Conservation (phyloP, 306 rosid genomes). For the Luffa aegyptiaca region DNA sequence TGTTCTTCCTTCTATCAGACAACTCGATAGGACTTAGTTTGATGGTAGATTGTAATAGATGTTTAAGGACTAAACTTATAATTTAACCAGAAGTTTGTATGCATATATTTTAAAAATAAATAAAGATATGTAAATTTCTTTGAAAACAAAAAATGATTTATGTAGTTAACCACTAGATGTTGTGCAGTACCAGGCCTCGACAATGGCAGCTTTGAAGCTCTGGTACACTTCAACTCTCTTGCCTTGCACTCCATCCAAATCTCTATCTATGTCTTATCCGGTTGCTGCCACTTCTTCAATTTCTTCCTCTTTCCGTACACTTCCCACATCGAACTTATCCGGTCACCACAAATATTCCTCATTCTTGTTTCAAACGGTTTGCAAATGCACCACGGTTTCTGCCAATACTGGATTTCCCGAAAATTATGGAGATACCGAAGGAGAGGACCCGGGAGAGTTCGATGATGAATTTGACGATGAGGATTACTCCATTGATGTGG, state of each 20-base stretch:
- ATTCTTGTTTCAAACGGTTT: slow-evolving; percentile 11
- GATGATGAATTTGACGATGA: slow-evolving; percentile 23
- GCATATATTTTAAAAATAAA: too few species aligned
- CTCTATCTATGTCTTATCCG: slow-evolving; percentile 20
- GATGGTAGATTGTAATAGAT: too few species aligned
- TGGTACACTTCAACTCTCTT: slow-evolving; percentile 17
- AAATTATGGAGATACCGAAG: slow-evolving; percentile 11
- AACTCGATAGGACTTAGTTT: too few species aligned
- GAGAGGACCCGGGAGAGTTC: slow-evolving; percentile 17
- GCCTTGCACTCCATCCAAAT: slow-evolving; percentile 19
- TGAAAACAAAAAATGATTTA: too few species aligned
- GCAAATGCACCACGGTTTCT: background rate
- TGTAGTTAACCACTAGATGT: too few species aligned
- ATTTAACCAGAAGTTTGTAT: too few species aligned
- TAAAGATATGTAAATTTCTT: too few species aligned
- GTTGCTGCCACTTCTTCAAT: slow-evolving; percentile 9
- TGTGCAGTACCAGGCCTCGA: too few species aligned
- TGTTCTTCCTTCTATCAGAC: too few species aligned
- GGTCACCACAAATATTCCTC: slow-evolving; percentile 17
- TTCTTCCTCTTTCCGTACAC: slow-evolving; percentile 1
- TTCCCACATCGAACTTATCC: background rate
- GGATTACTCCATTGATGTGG: slow-evolving; percentile 28
- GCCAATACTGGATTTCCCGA: slow-evolving; percentile 11
- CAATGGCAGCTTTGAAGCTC: slow-evolving; percentile 27
- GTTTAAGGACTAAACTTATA: too few species aligned